Evolutionary conservation across 2,329 filamentous ascomycete species (phyloP).

Genomic region (Botrytis byssoidea): DNA sequence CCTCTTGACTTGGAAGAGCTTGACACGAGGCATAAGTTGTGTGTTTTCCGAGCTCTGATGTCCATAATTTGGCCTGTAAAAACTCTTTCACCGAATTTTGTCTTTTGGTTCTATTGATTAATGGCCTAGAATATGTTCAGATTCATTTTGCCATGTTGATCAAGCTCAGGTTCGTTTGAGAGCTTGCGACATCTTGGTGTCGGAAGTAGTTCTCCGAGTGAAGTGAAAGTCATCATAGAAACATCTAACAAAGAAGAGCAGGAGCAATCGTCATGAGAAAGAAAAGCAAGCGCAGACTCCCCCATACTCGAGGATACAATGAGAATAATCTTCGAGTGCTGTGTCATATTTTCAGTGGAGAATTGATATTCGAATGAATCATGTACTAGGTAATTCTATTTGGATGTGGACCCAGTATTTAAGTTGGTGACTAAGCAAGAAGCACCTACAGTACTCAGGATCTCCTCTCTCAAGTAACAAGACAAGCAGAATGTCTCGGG

Average conservation of each 20-base stretch:
- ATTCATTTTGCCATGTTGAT: neutral
- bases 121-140: no score
- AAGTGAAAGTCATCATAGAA: neutral
- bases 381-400: no score
- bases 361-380: neutral
- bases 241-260: neutral
- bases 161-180: neutral
- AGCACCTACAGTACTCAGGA: no score
- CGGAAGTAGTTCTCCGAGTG: neutral
- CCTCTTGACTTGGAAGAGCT: neutral
- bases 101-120: no score
- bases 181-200: neutral
- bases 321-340: no score
- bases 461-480: neutral
- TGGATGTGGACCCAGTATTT: no score
- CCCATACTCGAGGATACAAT: no score
- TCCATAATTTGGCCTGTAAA: neutral
- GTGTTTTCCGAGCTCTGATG: neutral
- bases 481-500: neutral
- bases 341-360: no score
- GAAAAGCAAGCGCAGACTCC: no score
- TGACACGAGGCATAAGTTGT: neutral
- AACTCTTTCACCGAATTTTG: neutral
- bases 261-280: no score
- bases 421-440: neutral